Base-by-base conservation (phyloP, 345 rosid species). In the Rhodamnia argentea region DNA sequence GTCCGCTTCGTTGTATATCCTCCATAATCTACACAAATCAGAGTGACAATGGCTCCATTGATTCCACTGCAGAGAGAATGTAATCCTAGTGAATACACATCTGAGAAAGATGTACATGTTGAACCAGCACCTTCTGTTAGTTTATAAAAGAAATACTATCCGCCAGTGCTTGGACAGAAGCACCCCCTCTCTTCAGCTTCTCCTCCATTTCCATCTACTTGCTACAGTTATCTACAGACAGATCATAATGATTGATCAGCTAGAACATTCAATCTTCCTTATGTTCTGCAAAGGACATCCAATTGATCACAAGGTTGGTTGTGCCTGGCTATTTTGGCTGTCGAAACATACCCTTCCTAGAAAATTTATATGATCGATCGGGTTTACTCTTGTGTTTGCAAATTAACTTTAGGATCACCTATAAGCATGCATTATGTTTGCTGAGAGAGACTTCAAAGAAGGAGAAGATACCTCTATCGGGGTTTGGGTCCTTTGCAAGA, bases 1-100 rank as follows among this genome's bases (percentile, higher is more conserved):
- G 2, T 96, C 98, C 32, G 98, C 98, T 88, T 95, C 98, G 26
- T 87, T 96, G 40, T 95, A 95, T 89, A 94, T 97, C 90, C 98
- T 97, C 84, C 97, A 95, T 82, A 92, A 92, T 88, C 95, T 94
- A 86, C 98, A 95, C 86, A 94, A 93, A 87, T 84, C 91, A 83
- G 96, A 94, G 85, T 87, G 90, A 56, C 76, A 83, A 78, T 82
- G 12, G 40, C 62, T 57, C 62, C 84, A 29, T 54, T 8, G 54
- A 52, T 58, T 70, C 64, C 82, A 62, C 82, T 23, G 62, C 50
- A 10, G 60, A 44, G 55, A 44, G 57, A 84, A n/a, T 14, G 78
- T 59, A 60, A 84, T 52, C 53, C 51, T 12, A 62, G 24, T 47
- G 37, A 14, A 58, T 22, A 62, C 32, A 24, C 56, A 59, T 50